Percentiles rank a stretch among this genome's conserved stretches.
Conservation (phyloP, 2,329 filamentous ascomycete genomes). For the Verticillium nonalfalfae region DNA sequence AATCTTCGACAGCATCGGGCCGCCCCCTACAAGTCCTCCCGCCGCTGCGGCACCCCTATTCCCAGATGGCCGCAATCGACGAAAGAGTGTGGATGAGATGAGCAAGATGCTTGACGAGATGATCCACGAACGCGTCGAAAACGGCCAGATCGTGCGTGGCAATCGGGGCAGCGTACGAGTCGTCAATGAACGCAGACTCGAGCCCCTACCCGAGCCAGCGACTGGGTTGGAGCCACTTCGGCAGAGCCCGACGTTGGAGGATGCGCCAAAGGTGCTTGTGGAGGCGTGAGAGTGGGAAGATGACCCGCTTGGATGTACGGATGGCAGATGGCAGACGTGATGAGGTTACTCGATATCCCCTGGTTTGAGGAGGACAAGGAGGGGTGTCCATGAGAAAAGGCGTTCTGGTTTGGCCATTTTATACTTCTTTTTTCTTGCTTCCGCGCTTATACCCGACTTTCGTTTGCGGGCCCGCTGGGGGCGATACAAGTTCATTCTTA, state of each 20-base stretch:
- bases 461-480: background rate
- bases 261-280: conserved; percentile 14
- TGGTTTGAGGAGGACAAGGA: background rate
- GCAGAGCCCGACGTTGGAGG: conserved; percentile 23
- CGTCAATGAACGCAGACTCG: conserved; percentile 32
- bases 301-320: background rate
- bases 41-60: conserved; percentile 4
- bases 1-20: conserved; percentile 13
- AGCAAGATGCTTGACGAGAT: conserved; percentile 92
- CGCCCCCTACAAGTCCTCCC: conserved; percentile 9
- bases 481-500: background rate
- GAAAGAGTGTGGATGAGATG: conserved; percentile 82
- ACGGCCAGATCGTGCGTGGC: conserved; percentile 63
- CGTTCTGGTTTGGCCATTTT: background rate
- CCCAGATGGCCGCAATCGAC: conserved; percentile 36
- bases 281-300: conserved; percentile 13
- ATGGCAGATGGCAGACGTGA: background rate
- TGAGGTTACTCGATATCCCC: background rate
- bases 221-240: conserved; percentile 31
- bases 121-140: conserved; percentile 84
- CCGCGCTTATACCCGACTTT: background rate
- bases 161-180: conserved; percentile 61
- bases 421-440: background rate
- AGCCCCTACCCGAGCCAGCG: conserved; percentile 23
- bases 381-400: background rate